Base-by-base conservation (phyloP, 352 stramenopile species). In the Phytophthora hybrid region DNA sequence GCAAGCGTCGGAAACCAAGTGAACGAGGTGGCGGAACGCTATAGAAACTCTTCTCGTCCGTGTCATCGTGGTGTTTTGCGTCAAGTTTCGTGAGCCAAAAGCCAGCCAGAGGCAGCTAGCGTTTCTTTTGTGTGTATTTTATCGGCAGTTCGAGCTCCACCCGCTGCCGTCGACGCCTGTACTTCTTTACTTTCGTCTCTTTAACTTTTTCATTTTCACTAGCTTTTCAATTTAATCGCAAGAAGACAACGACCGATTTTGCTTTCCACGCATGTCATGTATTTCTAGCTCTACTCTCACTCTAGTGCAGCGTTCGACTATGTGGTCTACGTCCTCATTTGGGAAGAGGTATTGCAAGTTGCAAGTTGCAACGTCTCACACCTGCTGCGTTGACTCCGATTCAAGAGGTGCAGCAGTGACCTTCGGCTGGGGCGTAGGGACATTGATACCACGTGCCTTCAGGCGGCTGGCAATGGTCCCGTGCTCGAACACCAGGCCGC, bases 401-500 rank as follows among this genome's bases (percentile, higher is more conserved):
- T 76, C 31, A 71, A 11, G 31, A 31, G 41, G 14, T 65, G 46
- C 26, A 55, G 64, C 41, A 46, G 31, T 18, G 21, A 63, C 37
- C 52, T 64, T 73, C 3, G 31, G 39, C 14, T 74, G 31, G 1
- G 39, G 39, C 26, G 65, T 16, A 56, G 69, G 54, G 8, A 71
- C 49, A 1, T 51, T 54, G 49, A 77, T 62, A 7, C 69, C 69
- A 5, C 73, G 73, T n/a, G 64, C 66, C 56, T 62, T 34, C 13
- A 91, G 63, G 0, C 82, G 82, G 41, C 66, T 66, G 4, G 82
- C 78, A 59, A 93, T 74, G 1, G 75, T 67, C 4, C 54, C 51
- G 60, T 84, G 80, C 58, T 89, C 71, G 31, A 74, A 66, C 34
- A 92, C 78, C n/a, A 88, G 81, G 10, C 64, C 78, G 7, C 87